Evolutionary conservation across 352 stramenopile genomes (phyloP).

Genomic region (Phytophthora meadii): DNA sequence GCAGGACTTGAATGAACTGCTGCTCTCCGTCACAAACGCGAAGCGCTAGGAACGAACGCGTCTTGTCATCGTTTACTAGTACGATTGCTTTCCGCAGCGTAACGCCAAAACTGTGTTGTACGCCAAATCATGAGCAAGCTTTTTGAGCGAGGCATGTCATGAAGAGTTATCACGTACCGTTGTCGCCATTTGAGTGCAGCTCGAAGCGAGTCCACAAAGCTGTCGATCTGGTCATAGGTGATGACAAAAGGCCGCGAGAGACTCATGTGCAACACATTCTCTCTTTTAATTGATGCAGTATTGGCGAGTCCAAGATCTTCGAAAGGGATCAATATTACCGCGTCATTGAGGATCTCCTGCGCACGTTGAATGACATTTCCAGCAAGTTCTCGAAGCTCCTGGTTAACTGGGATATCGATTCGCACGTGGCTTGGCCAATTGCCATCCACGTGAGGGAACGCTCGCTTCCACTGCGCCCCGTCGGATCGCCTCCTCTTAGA

Average conservation of each 20-base stretch:
- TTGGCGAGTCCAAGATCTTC: conserved; percentile 25
- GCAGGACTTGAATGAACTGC: conserved; percentile 49
- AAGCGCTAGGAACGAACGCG: conserved; percentile 77
- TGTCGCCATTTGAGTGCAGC: conserved; percentile 74
- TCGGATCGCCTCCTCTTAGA: conserved; percentile 56
- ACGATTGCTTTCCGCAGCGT: conserved; percentile 48
- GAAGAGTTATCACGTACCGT: conserved; percentile 37
- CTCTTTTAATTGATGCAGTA: conserved; percentile 4
- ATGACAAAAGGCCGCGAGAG: conserved; percentile 82
- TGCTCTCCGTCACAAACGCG: conserved; percentile 46
- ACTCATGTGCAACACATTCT: conserved; percentile 63
- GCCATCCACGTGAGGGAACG: conserved; percentile 78
- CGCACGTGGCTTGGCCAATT: conserved; percentile 86
- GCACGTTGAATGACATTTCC: conserved; percentile 37
- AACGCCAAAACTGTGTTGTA: conserved; percentile 54
- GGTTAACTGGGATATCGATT: conserved; percentile 46
- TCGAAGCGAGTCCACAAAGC: conserved; percentile 71
- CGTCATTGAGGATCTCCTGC: conserved; percentile 35
- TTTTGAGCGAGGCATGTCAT: not conserved
- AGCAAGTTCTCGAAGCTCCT: conserved; percentile 35
- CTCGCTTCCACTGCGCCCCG: conserved; percentile 57
- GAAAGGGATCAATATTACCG: conserved; percentile 45
- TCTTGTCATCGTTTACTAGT: conserved; percentile 78
- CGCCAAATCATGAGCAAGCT: conserved; percentile 4
- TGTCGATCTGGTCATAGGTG: conserved; percentile 69